Base-by-base conservation (phyloP, 192 early-diverging fungal genomes). In the Coemansia sp. region DNA sequence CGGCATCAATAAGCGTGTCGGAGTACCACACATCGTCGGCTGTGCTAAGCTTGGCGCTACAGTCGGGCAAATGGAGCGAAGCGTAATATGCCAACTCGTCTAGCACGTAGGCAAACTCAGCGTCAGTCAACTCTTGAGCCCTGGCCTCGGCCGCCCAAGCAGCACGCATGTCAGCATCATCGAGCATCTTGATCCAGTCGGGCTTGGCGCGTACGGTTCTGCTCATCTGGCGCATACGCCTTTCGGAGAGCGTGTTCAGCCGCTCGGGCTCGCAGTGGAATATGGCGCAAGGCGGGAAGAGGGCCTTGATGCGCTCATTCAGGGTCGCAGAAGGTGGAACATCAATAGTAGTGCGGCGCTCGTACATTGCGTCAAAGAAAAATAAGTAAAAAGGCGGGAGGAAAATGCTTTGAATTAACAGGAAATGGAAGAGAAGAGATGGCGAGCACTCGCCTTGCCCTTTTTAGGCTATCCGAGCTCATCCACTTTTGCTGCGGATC, bases 121-220 rank as follows among this genome's bases (percentile, higher is more conserved):
- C 25, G 0, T 77, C 78, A 12, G 41, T 53, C 20, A 80, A 61
- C 9, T 20, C 53, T n/a, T 50, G 28, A 6, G n/a, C 36, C 1
- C 42, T 20, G 36, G 67, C 57, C 7, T 61, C 41, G 41, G 3
- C 58, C 20, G 33, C 23, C 57, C 42, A 59, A n/a, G 5, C 66
- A 56, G 12, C 10, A 6, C 34, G 65, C 13, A 43, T 75, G 35
- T 34, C 37, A 14, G 34, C 26, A 25, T 61, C 65, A 57, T 55
- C 38, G 13, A 62, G 36, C 53, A 38, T 53, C 13, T 34, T 16
- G 6, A 58, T 43, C 83, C 83, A 85, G 8, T 68, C 13, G 0
- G 63, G 61, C 57, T 80, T 73, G 16, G 64, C 55, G 18, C 72
- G 81, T 31, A 85, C 66, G 7, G 59, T 37, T 20, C 65, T 59